A percentile compares a stretch with the other conserved stretches of the same genome.
phyloP scores from a whole-genome alignment of 768 basidiomycete genomes.

The Lentinula detonsa region DNA sequence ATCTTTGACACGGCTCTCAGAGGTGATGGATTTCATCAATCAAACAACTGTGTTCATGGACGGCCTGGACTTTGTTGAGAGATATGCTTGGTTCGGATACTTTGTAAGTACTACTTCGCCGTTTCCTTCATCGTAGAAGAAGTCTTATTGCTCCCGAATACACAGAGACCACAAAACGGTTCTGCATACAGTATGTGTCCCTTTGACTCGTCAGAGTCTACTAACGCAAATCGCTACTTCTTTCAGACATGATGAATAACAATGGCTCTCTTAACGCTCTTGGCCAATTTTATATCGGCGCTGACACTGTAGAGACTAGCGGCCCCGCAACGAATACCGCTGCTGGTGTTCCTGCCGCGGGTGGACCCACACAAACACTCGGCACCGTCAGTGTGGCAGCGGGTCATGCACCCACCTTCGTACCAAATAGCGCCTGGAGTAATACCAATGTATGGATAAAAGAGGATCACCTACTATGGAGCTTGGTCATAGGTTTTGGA shows the following conservation, averaged over 20 bases:
- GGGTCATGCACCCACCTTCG: conserved; percentile 6
- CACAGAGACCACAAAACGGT: conserved; percentile 33
- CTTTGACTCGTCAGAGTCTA: not conserved
- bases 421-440: conserved; percentile 1
- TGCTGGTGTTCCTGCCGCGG: not conserved
- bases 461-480: no score
- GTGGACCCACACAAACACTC: not conserved
- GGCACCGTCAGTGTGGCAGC: conserved; percentile 6
- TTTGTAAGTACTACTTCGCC: conserved; percentile 25
- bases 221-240: not conserved
- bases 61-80: conserved; percentile 47
- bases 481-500: not conserved
- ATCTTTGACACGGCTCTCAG: conserved; percentile 13
- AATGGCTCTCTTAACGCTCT: conserved; percentile 39
- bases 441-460: not conserved
- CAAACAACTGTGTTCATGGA: conserved; percentile 52
- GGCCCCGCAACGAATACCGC: conserved; percentile 9
- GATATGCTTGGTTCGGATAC: conserved; percentile 61
- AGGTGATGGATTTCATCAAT: conserved; percentile 51
- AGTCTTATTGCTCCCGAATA: not conserved
- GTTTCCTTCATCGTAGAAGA: not conserved
- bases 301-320: conserved; percentile 27
- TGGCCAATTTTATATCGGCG: conserved; percentile 40
- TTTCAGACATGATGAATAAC: conserved; percentile 34
- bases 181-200: conserved; percentile 34